Conservation (phyloP, 169 alveolate species). For the Babesia gibsoni region DNA sequence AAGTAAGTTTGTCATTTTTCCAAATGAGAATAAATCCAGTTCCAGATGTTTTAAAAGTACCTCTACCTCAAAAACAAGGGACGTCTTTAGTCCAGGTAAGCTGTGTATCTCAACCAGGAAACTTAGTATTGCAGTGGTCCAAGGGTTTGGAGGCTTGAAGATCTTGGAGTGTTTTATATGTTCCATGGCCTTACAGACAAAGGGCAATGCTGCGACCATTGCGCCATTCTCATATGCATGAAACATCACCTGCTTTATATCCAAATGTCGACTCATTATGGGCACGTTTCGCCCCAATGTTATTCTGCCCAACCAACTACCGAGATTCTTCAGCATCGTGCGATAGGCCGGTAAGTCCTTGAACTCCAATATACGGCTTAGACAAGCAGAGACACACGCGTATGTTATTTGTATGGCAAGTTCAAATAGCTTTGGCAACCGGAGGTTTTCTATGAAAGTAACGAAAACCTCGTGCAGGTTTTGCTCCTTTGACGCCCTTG, state of each 20-base stretch:
- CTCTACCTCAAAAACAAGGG: constrained; percentile 87
- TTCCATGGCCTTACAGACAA: constrained; percentile 83
- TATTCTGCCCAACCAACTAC: constrained; percentile 87
- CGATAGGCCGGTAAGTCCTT: constrained; percentile 82
- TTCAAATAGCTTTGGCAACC: constrained; percentile 75
- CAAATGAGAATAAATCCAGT: constrained; percentile 49
- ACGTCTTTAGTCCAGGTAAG: constrained; percentile 78
- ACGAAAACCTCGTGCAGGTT: constrained; percentile 85
- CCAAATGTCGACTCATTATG: constrained; percentile 80
- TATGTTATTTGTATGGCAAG: constrained; percentile 79
- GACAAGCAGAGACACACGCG: constrained; percentile 80
- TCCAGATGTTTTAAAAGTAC: constrained; percentile 81
- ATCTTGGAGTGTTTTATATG: constrained; percentile 72
- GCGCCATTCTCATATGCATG: constrained; percentile 81
- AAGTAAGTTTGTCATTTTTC: constrained; percentile 43
- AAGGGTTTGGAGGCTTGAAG: constrained; percentile 91
- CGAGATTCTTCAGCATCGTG: constrained; percentile 85
- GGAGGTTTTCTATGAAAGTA: constrained; percentile 77
- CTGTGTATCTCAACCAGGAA: constrained; percentile 85
- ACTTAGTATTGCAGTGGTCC: constrained; percentile 85
- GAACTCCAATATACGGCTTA: constrained; percentile 72
- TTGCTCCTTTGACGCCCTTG: constrained; percentile 87
- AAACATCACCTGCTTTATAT: constrained; percentile 79
- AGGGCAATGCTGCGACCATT: constrained; percentile 84
- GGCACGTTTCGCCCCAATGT: constrained; percentile 88